Conservation (phyloP, 768 basidiomycete species). For the Baorangia bicolor region DNA sequence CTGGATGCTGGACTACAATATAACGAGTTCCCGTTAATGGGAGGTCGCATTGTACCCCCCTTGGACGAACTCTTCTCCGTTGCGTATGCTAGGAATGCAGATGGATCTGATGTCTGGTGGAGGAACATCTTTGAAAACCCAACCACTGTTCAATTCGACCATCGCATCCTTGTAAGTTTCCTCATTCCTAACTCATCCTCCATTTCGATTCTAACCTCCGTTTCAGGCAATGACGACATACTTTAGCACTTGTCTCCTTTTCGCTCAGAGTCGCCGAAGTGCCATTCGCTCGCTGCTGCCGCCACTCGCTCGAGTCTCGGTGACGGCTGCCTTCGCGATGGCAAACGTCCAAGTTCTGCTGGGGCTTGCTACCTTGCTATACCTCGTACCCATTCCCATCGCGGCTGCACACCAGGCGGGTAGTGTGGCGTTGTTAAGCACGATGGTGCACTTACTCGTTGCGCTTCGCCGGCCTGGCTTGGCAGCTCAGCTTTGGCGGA, state of each 20-base stretch:
- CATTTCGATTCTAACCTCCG: not conserved
- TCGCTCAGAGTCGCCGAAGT: conserved; percentile 52
- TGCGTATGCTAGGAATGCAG: conserved; percentile 66
- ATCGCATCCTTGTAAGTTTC: conserved; percentile 78
- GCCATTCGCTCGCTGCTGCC: conserved; percentile 53
- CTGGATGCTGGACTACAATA: conserved; percentile 96
- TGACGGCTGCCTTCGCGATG: conserved; percentile 67
- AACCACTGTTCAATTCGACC: conserved; percentile 96
- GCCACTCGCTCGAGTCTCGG: conserved; percentile 52
- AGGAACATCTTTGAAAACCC: conserved; percentile 97
- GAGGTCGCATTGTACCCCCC: conserved; percentile 81
- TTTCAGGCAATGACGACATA: conserved; percentile 85
- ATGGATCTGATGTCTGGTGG: conserved; percentile 87
- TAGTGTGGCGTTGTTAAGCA: conserved; percentile 82
- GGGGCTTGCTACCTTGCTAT: conserved; percentile 79
- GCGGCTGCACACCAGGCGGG: conserved; percentile 96
- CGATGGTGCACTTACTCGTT: conserved; percentile 74
- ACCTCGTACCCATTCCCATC: conserved; percentile 88
- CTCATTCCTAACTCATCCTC: not conserved
- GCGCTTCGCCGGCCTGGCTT: conserved; percentile 67
- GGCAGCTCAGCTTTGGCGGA: conserved; percentile 64
- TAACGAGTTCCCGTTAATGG: conserved; percentile 98
- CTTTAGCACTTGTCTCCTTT: conserved; percentile 62
- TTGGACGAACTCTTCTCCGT: conserved; percentile 76
- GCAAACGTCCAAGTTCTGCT: conserved; percentile 81